phyloP scores from a whole-genome alignment of 2,329 filamentous ascomycete species.

The Scleromitrula shiraiana region DNA sequence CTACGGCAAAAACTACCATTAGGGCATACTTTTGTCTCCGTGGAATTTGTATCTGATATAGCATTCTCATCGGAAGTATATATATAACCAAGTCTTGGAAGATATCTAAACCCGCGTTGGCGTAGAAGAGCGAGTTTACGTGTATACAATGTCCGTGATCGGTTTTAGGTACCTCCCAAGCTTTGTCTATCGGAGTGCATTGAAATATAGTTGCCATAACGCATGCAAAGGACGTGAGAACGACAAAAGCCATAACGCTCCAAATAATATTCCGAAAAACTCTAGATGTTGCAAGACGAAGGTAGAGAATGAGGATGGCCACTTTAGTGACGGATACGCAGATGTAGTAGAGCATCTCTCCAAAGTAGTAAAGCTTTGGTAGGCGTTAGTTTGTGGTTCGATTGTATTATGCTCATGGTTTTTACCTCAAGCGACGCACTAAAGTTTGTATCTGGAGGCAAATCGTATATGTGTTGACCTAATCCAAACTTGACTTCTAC shows the following conservation, averaged over 20 bases:
- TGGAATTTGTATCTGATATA: slow-evolving; percentile 4
- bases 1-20: slow-evolving; percentile 3
- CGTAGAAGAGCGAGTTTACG: neutral
- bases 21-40: slow-evolving; percentile 2
- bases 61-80: slow-evolving; percentile 1
- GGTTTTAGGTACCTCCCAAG: neutral
- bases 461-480: slow-evolving; percentile 4
- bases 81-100: slow-evolving; percentile 2
- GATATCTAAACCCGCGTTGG: slow-evolving; percentile 3
- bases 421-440: slow-evolving; percentile 5
- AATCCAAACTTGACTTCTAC: slow-evolving; percentile 4
- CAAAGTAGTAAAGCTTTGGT: slow-evolving; percentile 3
- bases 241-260: neutral
- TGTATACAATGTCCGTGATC: neutral
- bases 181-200: slow-evolving; percentile 1
- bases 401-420: neutral
- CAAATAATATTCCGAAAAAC: neutral
- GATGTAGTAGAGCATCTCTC: neutral
- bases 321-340: slow-evolving; percentile 1
- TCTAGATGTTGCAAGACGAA: slow-evolving; percentile 1
- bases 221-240: neutral
- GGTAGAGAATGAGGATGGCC: slow-evolving; percentile 2
- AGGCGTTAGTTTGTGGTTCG: neutral
- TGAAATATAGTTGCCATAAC: slow-evolving; percentile 1
- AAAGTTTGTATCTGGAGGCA: neutral